Base-by-base conservation (phyloP, 2,329 filamentous ascomycete species). In the Nemania serpens region DNA sequence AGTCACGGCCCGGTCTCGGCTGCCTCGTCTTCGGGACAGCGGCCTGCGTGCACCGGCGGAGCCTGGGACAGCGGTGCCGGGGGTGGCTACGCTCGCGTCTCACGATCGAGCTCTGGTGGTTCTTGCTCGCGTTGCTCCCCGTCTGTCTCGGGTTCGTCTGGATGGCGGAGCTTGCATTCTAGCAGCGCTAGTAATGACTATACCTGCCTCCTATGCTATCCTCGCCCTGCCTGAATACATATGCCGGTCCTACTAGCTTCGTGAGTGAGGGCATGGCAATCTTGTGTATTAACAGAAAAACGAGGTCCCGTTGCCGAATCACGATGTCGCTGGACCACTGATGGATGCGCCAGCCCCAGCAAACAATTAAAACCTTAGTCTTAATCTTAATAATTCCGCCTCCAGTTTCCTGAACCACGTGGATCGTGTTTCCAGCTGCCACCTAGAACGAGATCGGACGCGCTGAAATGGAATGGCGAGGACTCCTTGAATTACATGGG, bases 1-100 rank as follows among this genome's bases (percentile, higher is more conserved):
- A 87, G 68, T 82, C 81, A 18, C 77, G 82, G 0, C 83, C 83
- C 0, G 83, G 81, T 1, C 73, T 86, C 1, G 84, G 84, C 3
- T 86, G 84, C 67, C 74, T 86, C 10, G 79, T 86, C 11, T 82
- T 79, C 55, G 81, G 78, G 22, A 86, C 84, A 3, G 67, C 65
- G 0, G 75, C 70, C 2, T 87, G 84, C 61, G 68, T 74, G 1
- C 80, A 84, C 58, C 75, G 77, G 5, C 75, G 75, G 6, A 74
- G 72, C 55, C 66, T 76, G 63, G 73, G 64, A 76, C 87, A 64
- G 62, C 87, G 71, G 66, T 76, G 70, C 72, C 82, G 70, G 51
- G 75, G 74, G 17, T 82, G 80, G 80, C 64, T 84, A 36, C 75
- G 79, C 33, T 70, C 71, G 1, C 77, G 76, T 37, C 65, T 82